Conservation (phyloP, 2,329 filamentous ascomycete species). For the Arthroderma sp. region DNA sequence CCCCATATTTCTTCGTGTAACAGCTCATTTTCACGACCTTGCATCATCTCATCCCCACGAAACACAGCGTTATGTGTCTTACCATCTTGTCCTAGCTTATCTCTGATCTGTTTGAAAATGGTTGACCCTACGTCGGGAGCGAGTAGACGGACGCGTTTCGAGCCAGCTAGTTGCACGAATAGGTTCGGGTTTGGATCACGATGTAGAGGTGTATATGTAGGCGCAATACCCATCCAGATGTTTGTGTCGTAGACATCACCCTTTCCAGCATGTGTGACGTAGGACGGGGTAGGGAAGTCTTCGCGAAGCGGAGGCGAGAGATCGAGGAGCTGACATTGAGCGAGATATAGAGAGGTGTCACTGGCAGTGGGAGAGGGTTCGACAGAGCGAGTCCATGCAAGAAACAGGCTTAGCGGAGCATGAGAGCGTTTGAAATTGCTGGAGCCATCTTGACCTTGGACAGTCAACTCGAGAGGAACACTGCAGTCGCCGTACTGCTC, state of each 20-base stretch:
- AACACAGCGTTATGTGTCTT: constrained; percentile 36
- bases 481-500: constrained; percentile 34
- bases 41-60: constrained; percentile 83
- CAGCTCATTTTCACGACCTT: constrained; percentile 53
- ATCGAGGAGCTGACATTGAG: constrained; percentile 60
- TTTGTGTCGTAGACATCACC: constrained; percentile 80
- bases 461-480: constrained; percentile 48
- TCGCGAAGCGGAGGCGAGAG: constrained; percentile 50
- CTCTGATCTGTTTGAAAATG: constrained; percentile 47
- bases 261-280: constrained; percentile 52
- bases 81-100: constrained; percentile 20
- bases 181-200: constrained; percentile 89
- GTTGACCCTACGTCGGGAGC: constrained; percentile 48
- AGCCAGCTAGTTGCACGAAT: constrained; percentile 67
- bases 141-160: constrained; percentile 61
- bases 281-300: constrained; percentile 54
- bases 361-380: constrained; percentile 13
- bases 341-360: constrained; percentile 55
- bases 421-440: constrained; percentile 33
- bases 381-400: constrained; percentile 35
- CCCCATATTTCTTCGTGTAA: constrained; percentile 63
- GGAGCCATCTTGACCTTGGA: neutral
- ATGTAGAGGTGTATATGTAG: constrained; percentile 82
- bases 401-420: constrained; percentile 47
- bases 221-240: constrained; percentile 75